Percentiles rank a stretch among this genome's conserved stretches.
phyloP scores from a whole-genome alignment of 2,329 filamentous ascomycete species.

The Calonectria pauciramosa region DNA sequence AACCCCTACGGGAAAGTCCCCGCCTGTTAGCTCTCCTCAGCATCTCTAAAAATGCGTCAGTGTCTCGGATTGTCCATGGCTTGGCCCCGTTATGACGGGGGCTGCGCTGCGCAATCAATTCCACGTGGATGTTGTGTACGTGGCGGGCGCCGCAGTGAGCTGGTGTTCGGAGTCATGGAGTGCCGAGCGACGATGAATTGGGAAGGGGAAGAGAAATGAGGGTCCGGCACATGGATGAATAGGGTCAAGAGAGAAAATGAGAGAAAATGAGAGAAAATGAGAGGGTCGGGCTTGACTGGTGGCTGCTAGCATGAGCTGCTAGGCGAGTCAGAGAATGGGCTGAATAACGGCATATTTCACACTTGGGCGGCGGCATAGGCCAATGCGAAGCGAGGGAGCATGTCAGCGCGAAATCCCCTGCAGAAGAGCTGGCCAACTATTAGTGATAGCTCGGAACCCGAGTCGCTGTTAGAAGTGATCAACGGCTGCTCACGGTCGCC shows the following conservation, averaged over 20 bases:
- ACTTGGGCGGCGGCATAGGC: background rate
- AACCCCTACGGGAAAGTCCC: slow-evolving; percentile 1
- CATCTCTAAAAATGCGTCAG: slow-evolving; percentile 1
- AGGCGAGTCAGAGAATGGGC: slow-evolving; percentile 16
- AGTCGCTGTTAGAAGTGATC: slow-evolving; percentile 8
- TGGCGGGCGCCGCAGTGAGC: background rate
- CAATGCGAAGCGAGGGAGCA: background rate
- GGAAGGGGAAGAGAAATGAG: background rate
- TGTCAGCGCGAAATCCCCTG: slow-evolving; percentile 2
- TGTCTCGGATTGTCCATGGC: slow-evolving; percentile 6
- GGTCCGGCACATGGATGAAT: background rate
- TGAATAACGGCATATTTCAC: background rate
- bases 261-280: slow-evolving; percentile 14
- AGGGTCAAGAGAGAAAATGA: slow-evolving; percentile 9
- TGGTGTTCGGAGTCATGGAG: background rate
- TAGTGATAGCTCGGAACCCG: slow-evolving; percentile 9
- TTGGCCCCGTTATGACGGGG: background rate
- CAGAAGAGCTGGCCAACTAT: background rate
- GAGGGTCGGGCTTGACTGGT: background rate
- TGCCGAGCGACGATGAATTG: background rate
- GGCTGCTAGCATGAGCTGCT: background rate
- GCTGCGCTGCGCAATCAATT: background rate
- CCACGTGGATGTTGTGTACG: slow-evolving; percentile 4
- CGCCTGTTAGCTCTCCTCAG: background rate
- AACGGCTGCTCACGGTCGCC: background rate